Evolutionary conservation across 768 basidiomycete genomes (phyloP), one percentile per base, ranked within the genome.

Genomic region (Suillus subluteus): DNA sequence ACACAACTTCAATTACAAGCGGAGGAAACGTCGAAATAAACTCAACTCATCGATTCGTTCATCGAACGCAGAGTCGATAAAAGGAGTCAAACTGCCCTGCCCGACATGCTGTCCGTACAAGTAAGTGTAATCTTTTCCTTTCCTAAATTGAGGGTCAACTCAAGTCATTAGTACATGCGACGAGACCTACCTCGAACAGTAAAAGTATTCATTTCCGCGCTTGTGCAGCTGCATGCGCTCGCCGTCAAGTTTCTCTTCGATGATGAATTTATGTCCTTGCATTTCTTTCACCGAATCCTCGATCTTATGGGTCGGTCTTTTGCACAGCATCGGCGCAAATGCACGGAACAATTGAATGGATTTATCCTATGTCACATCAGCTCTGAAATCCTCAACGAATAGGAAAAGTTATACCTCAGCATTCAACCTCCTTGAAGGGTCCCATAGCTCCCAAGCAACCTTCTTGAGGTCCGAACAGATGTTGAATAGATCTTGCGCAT

Each of bases 231-330:
- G 98, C 79, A 99, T 95, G 41, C 98, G 82, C 76, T 99, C 98
- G 2, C 98, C 98, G 71, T 99, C 98, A 2, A 99, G 84, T 75
- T 99, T 99, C 80, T 99, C 98, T 75, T 99, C 98, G 44, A 99
- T 91, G 68, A 95, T 80, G 73, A 99, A 99, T 52, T 88, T 86
- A 8, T 82, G 76, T 11, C 88, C 87, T 23, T 86, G 87, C 90
- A 99, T 96, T 66, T 91, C 87, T 70, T 90, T 92, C 58, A 97
- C 88, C 0, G 95, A 88, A 35, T 94, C 91, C 70, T 92, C 91
- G 32, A 97, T 86, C 68, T 86, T 91, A 68, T 84, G 87, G 0
- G 89, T 91, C 1, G 95, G 91, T 8, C 97, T 88, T 73, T 93
- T 95, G 80, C 95, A 98, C 48, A 99, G 84, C 91, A 98, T 98